Percentiles rank a stretch among this genome's conserved stretches.
Evolutionary conservation across 2,329 filamentous ascomycete genomes (phyloP).

Genomic region (Colletotrichum lentis): DNA sequence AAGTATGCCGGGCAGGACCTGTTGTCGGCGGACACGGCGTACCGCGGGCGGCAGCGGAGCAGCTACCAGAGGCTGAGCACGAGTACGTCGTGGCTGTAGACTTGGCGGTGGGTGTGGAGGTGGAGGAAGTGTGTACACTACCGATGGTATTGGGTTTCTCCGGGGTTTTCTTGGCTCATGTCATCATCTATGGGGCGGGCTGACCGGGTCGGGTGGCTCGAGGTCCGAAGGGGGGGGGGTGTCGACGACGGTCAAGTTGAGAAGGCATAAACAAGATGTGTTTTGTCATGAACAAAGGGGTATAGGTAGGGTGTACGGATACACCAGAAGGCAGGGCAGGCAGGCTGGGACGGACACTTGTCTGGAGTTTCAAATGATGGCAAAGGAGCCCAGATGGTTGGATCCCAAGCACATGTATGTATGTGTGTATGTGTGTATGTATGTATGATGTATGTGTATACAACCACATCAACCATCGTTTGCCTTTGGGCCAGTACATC

Average conservation of each 20-base stretch:
- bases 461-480: background rate
- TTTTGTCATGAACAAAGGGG: background rate
- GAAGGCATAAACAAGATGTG: background rate
- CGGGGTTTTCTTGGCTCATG: background rate
- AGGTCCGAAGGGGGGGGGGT: too few relatives aligned
- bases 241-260: background rate
- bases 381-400: background rate
- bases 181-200: too few relatives aligned
- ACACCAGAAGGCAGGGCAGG: background rate
- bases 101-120: too few relatives aligned
- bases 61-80: slow-evolving; percentile 43
- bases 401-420: background rate
- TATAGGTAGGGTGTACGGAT: too few relatives aligned
- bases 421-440: too few relatives aligned
- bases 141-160: background rate
- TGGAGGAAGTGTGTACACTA: too few relatives aligned
- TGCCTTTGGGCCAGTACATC: background rate
- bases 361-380: slow-evolving; percentile 27
- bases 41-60: slow-evolving; percentile 35
- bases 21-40: slow-evolving; percentile 18
- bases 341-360: background rate
- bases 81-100: slow-evolving; percentile 51
- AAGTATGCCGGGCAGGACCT: slow-evolving; percentile 39
- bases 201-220: background rate
- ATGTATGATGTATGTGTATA: too few relatives aligned